Percentiles rank a stretch among this genome's conserved stretches.
Conservation (phyloP, 2,329 filamentous ascomycete genomes). For the Fusarium sp. region DNA sequence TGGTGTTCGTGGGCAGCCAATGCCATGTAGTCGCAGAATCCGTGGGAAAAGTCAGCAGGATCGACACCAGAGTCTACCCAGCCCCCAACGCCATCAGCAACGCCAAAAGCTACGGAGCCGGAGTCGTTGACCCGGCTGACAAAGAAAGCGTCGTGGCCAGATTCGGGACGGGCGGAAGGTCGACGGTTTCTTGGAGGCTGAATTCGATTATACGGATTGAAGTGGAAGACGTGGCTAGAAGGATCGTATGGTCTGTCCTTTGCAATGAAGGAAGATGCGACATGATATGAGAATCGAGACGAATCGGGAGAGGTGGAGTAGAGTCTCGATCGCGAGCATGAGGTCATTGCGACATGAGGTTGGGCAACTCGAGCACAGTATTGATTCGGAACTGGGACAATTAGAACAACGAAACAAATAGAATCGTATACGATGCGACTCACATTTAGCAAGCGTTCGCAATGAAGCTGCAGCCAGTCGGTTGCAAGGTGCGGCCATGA, state of each 20-base stretch:
- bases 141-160: conserved; percentile 97
- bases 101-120: conserved; percentile 81
- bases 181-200: conserved; percentile 58
- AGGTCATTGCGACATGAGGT: conserved; percentile 31
- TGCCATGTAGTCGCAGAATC: conserved; percentile 93
- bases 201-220: conserved; percentile 73
- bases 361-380: conserved; percentile 16
- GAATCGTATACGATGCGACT: not conserved
- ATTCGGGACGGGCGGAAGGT: conserved; percentile 70
- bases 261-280: conserved; percentile 79
- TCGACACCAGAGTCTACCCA: conserved; percentile 95
- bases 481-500: conserved; percentile 43
- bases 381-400: conserved; percentile 31
- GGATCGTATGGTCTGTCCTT: conserved; percentile 78
- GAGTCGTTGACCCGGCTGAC: conserved; percentile 81
- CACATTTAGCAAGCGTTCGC: conserved; percentile 42
- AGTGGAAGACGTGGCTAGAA: conserved; percentile 76
- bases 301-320: conserved; percentile 44
- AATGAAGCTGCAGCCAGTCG: conserved; percentile 39
- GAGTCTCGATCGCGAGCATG: conserved; percentile 35
- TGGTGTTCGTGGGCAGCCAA: conserved; percentile 72
- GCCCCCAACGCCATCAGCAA: conserved; percentile 95
- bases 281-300: conserved; percentile 71
- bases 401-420: conserved; percentile 18
- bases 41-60: conserved; percentile 94